These are phyloP conservation scores for Lotmaria passim DNA, from an alignment of 208 protist genomes.

Conservation along the genomic window DNA sequence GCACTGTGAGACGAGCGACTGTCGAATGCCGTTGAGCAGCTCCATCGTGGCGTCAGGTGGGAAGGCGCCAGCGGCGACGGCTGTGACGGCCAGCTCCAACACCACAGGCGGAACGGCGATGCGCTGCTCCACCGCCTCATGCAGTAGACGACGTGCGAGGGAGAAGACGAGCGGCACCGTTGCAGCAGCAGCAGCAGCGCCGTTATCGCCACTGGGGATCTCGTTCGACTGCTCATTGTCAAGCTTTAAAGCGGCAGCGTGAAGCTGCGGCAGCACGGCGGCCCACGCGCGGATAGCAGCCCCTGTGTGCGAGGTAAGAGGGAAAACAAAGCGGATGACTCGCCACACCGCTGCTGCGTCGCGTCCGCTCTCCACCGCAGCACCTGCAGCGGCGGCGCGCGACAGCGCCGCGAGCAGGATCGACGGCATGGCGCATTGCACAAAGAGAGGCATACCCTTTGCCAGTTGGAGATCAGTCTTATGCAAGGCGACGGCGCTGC, in stretches of 20 bases:
- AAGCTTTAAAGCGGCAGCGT: background rate
- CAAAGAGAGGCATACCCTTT: constrained; percentile 15
- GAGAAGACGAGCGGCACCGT: background rate
- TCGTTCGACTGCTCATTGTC: background rate
- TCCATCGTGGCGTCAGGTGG: background rate
- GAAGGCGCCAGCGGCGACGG: background rate
- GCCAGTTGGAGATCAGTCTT: constrained; percentile 22
- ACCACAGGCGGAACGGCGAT: background rate
- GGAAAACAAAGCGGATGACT: constrained; percentile 4
- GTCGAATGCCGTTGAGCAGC: background rate
- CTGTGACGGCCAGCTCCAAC: constrained; percentile 2
- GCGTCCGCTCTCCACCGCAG: background rate
- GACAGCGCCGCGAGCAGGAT: constrained; percentile 18
- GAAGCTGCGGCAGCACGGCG: constrained; percentile 6
- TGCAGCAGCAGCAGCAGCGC: background rate
- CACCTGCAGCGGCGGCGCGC: background rate
- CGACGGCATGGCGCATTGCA: constrained; percentile 28
- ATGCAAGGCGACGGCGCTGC: background rate
- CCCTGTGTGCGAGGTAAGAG: constrained; percentile 19
- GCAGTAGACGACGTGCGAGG: background rate
- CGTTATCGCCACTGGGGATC: too few species aligned
- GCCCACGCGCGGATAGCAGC: constrained; percentile 16
- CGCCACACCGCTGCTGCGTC: constrained; percentile 14
- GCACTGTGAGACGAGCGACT: background rate
- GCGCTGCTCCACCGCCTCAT: background rate